phyloP scores from a whole-genome alignment of 2,329 filamentous ascomycete genomes.

The Diaporthe destruens region DNA sequence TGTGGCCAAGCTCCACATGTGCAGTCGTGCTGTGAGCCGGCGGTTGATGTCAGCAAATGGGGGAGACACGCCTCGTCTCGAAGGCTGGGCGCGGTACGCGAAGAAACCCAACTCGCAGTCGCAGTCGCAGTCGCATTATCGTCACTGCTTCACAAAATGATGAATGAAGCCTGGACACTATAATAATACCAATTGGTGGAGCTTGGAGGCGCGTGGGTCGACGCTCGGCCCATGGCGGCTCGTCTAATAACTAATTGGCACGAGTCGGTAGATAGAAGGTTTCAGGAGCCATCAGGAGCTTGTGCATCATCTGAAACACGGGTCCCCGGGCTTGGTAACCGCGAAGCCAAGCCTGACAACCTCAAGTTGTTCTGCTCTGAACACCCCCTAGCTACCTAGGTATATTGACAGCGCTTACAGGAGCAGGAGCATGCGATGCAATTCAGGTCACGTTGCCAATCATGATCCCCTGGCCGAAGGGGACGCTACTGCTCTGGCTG shows the following conservation, averaged over 20 bases:
- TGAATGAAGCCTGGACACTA: not conserved
- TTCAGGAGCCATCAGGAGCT: slow-evolving; percentile 14
- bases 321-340: slow-evolving; percentile 11
- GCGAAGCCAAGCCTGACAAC: not conserved
- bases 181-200: not conserved
- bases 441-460: not conserved
- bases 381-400: not conserved
- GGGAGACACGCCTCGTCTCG: not conserved
- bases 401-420: not conserved
- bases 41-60: slow-evolving; percentile 25
- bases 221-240: not conserved
- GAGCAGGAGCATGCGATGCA: slow-evolving; percentile 22
- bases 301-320: slow-evolving; percentile 3
- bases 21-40: not conserved
- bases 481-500: slow-evolving; percentile 7
- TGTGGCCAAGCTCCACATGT: not conserved
- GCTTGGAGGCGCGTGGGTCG: not conserved
- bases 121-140: not conserved
- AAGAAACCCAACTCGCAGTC: not conserved
- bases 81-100: not conserved
- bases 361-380: not conserved
- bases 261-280: slow-evolving; percentile 1
- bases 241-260: not conserved
- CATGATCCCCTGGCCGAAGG: slow-evolving; percentile 13
- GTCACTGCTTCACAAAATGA: not conserved